Percentiles rank a stretch among this genome's conserved stretches.
Conservation (phyloP, 2,329 filamentous ascomycete genomes). For the Ceratocystis diversiconidia region DNA sequence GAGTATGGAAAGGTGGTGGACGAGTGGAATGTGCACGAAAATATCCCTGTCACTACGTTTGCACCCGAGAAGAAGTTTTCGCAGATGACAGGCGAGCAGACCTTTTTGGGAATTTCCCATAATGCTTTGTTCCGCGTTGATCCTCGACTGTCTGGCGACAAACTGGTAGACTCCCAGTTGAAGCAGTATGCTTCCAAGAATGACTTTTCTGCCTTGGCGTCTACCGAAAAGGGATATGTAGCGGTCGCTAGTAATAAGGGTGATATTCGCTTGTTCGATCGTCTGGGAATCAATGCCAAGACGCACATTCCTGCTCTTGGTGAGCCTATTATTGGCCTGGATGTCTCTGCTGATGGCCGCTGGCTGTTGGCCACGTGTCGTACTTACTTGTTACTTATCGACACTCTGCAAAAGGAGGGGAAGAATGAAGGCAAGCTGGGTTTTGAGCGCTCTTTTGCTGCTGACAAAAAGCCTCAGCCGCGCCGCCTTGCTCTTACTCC, state of each 20-base stretch:
- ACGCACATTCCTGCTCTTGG: slow-evolving; percentile 91
- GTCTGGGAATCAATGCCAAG: slow-evolving; percentile 92
- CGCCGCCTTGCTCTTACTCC: slow-evolving; percentile 79
- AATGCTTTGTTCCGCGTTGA: slow-evolving; percentile 92
- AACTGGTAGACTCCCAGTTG: slow-evolving; percentile 80
- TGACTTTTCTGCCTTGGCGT: slow-evolving; percentile 86
- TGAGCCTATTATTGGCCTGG: slow-evolving; percentile 85
- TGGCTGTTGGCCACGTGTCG: slow-evolving; percentile 91
- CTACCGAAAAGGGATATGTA: slow-evolving; percentile 91
- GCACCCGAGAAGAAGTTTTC: slow-evolving; percentile 95
- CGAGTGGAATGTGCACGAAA: slow-evolving; percentile 96
- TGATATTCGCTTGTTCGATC: slow-evolving; percentile 91
- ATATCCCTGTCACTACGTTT: slow-evolving; percentile 84
- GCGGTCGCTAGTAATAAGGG: slow-evolving; percentile 96
- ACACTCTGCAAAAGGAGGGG: slow-evolving; percentile 76
- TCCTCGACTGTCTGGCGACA: slow-evolving; percentile 75
- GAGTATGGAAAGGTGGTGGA: slow-evolving; percentile 97
- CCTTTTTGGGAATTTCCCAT: slow-evolving; percentile 81
- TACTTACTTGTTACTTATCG: slow-evolving; percentile 88
- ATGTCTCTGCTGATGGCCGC: slow-evolving; percentile 87
- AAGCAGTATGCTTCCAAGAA: slow-evolving; percentile 98
- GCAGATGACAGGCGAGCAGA: slow-evolving; percentile 90
- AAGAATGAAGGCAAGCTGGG: slow-evolving; percentile 98
- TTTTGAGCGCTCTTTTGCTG: slow-evolving; percentile 84
- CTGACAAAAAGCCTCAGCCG: slow-evolving; percentile 85